A percentile compares a stretch with the other conserved stretches of the same genome.
These are phyloP conservation scores for Lasiodiplodia sp. DNA, from an alignment of 2,329 filamentous ascomycete genomes.

Conservation along the genomic window DNA sequence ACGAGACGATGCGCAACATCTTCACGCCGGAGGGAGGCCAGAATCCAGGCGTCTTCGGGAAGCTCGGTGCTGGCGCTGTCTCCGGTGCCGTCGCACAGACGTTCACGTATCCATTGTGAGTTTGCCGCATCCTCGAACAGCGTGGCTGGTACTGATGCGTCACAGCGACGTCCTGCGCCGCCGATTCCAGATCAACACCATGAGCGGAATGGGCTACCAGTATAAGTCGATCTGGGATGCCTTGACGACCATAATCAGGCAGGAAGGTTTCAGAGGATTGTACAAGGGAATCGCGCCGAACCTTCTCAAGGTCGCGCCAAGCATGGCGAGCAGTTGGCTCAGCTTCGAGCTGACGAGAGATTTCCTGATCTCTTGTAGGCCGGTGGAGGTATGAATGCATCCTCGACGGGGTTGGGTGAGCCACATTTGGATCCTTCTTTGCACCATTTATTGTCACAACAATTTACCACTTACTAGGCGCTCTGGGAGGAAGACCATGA, in stretches of 20 bases:
- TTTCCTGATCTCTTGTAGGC: slow-evolving; percentile 70
- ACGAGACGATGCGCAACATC: slow-evolving; percentile 84
- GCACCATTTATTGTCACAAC: slow-evolving; percentile 1
- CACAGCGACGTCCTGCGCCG: slow-evolving; percentile 87
- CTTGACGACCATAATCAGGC: slow-evolving; percentile 77
- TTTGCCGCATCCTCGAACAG: not conserved
- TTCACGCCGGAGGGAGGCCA: slow-evolving; percentile 88
- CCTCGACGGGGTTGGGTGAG: slow-evolving; percentile 3
- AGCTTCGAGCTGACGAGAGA: slow-evolving; percentile 95
- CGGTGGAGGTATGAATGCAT: slow-evolving; percentile 19
- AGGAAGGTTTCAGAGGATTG: slow-evolving; percentile 84
- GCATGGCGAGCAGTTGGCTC: slow-evolving; percentile 98
- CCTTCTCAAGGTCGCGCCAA: slow-evolving; percentile 93
- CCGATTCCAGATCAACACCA: slow-evolving; percentile 98
- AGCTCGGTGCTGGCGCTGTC: slow-evolving; percentile 87
- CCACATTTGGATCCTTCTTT: slow-evolving; percentile 6
- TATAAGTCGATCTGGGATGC: slow-evolving; percentile 90
- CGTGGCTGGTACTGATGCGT: not conserved
- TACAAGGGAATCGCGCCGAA: slow-evolving; percentile 98
- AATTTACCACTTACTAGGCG: not conserved
- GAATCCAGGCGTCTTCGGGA: slow-evolving; percentile 80
- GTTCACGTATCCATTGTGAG: slow-evolving; percentile 97
- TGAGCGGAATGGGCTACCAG: slow-evolving; percentile 97
- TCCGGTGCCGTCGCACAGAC: slow-evolving; percentile 98
- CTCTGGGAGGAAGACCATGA: not conserved